These are phyloP conservation scores for Suillus hirtellus DNA, from an alignment of 768 basidiomycete species.

Conservation along the genomic window DNA sequence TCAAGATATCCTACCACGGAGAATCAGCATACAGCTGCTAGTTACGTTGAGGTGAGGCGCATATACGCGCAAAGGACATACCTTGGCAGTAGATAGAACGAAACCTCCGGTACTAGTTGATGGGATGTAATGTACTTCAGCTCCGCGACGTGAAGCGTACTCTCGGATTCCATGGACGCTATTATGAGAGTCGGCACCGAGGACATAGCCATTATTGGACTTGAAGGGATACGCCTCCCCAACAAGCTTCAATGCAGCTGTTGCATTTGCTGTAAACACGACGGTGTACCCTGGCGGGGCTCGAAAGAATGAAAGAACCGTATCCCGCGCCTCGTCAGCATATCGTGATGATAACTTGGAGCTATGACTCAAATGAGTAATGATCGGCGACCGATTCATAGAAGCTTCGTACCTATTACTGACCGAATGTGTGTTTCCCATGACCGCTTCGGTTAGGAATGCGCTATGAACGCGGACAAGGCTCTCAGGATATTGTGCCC, in stretches of 20 bases:
- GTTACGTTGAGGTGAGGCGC: slow-evolving; percentile 13
- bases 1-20: slow-evolving; percentile 51
- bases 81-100: slow-evolving; percentile 58
- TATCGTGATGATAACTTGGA: slow-evolving; percentile 68
- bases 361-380: slow-evolving; percentile 37
- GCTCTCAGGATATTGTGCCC: slow-evolving; percentile 76
- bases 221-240: slow-evolving; percentile 79
- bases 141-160: slow-evolving; percentile 59
- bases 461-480: slow-evolving; percentile 69
- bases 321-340: slow-evolving; percentile 67
- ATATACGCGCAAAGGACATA: slow-evolving; percentile 33
- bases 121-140: slow-evolving; percentile 62
- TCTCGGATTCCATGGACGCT: slow-evolving; percentile 82
- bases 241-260: slow-evolving; percentile 76
- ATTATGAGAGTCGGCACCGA: slow-evolving; percentile 80
- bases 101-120: slow-evolving; percentile 68
- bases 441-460: slow-evolving; percentile 63
- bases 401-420: slow-evolving; percentile 62
- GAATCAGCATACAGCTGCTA: slow-evolving; percentile 5
- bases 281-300: slow-evolving; percentile 79
- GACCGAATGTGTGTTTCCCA: slow-evolving; percentile 85
- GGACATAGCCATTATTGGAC: slow-evolving; percentile 57
- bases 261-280: slow-evolving; percentile 80
- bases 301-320: slow-evolving; percentile 75
- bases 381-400: background rate